These are phyloP conservation scores for Cucumis hystrix DNA, from an alignment of 306 rosid species.

Conservation along the genomic window DNA sequence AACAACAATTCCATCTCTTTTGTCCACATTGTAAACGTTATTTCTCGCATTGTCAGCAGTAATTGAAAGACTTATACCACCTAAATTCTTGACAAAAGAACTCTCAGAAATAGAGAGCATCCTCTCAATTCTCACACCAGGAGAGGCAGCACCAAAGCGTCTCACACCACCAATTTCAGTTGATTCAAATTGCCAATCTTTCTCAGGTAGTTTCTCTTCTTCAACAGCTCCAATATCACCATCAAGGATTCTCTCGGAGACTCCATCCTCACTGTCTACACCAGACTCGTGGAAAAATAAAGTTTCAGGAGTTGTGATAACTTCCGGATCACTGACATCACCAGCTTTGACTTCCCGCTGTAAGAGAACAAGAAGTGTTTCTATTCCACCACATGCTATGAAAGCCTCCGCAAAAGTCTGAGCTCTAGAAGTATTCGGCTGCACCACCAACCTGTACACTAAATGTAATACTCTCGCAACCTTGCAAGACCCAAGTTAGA, in stretches of 20 bases:
- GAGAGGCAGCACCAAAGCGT: conserved; percentile 24
- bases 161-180: conserved; percentile 20
- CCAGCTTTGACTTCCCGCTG: conserved; percentile 84
- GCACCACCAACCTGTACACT: conserved; percentile 83
- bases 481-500: conserved; percentile 24
- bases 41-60: conserved; percentile 93
- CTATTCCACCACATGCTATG: conserved; percentile 77
- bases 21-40: conserved; percentile 83
- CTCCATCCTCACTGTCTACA: conserved; percentile 23
- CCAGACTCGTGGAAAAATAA: conserved; percentile 17
- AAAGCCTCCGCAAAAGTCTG: conserved; percentile 83
- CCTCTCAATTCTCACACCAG: conserved; percentile 34
- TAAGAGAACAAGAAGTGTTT: conserved; percentile 84
- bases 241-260: conserved; percentile 25
- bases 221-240: conserved; percentile 21
- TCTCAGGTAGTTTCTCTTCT: conserved; percentile 32
- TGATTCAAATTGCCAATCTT: conserved; percentile 37
- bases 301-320: conserved; percentile 20
- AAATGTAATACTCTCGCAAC: conserved; percentile 88
- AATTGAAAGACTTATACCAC: conserved; percentile 82
- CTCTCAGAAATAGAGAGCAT: conserved; percentile 42
- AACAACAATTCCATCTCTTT: conserved; percentile 80
- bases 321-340: conserved; percentile 45
- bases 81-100: conserved; percentile 47
- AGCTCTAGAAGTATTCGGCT: conserved; percentile 75